Base-by-base conservation (phyloP, 2,329 filamentous ascomycete genomes). In the Capronia epimyces region DNA sequence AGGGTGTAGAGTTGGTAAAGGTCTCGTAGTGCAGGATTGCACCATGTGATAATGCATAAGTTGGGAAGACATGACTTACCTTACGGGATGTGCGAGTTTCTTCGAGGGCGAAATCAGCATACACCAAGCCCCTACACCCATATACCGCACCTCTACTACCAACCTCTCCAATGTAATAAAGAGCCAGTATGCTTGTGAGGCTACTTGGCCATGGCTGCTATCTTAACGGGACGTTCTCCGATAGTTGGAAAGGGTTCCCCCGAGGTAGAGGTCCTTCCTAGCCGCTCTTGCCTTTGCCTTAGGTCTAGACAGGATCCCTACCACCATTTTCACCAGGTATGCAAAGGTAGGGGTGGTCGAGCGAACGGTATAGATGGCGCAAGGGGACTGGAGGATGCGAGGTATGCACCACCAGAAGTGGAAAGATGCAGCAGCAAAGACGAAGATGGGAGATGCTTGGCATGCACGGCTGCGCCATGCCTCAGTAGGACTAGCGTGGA, bases 201-300 rank as follows among this genome's bases (percentile, higher is more conserved):
- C 41, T 50, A 49, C 27, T 36, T n/a, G 13, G 24, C 36, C 41
- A 49, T 52, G 3, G 34, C 21, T 34, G 15, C 18, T 15, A 29
- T 12, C 13, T 21, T 20, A 37, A 36, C 4, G 22, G 16, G 22
- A 43, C 43, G 13, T 39, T 31, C 25, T 18, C 7, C 25, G 7
- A 36, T 25, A n/a, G 45, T 39, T 32, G 49, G 22, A 24, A 32
- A 43, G n/a, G 49, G 29, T 15, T n/a, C 39, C 36, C 20, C 29
- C 43, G 25, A 32, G 22, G 29, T 29, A 21, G 49, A 52, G 46
- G 49, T 48, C 41, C 36, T 52, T 40, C 27, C 49, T 49, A 43
- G 51, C 49, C 45, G 43, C 45, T 39, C 46, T 32, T 55, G 43
- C 41, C 49, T 49, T 32, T 55, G 43, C 41, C 49, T 49, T 52